Base-by-base conservation (phyloP, 1,139 yeast species). In the Debaryomyces singareniensis region DNA sequence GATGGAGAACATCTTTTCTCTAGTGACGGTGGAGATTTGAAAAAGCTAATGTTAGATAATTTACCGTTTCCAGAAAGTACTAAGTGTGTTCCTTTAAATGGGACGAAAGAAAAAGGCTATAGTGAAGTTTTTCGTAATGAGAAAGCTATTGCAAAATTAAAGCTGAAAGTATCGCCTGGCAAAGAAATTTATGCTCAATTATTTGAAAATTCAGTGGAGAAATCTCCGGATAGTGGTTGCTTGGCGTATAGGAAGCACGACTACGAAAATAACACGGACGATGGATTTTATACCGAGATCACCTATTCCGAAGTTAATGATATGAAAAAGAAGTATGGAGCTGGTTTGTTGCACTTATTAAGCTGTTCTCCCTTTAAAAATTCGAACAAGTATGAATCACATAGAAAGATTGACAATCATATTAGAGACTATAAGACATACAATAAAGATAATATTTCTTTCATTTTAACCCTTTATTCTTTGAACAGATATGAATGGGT, bases 401-500 rank as follows among this genome's bases (percentile, higher is more conserved):
- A 58, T 34, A 26, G 31, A 15, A 55, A 56, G 36, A 58, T 62
- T 23, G 51, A 41, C 14, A 39, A 38, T 34, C 69, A 61, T 34
- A 25, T 33, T 1, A 27, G 29, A 2, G 44, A 47, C 21, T 58
- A 51, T 34, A 28, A 35, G 12, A 28, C 25, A 3, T 61, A 47
- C 32, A 42, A 50, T 31, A 31, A 37, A 15, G 49, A 51, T 14
- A 45, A 57, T 28, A 15, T 39, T 13, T 61, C 68, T 0, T 63
- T 61, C 35, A 42, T 63, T 25, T 47, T 61, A 13, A 51, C 67
- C 4, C 43, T 63, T 18, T 61, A 47, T 33, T 46, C 65, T 3
- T 54, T 57, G 23, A 64, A 62, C 38, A 43, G 70, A 18, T 42
- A 42, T 28, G 70, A 64, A 40, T 64, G 70, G 70, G 36, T 55